A percentile compares a stretch with the other conserved stretches of the same genome.
These are phyloP conservation scores for Symbiodinium natans DNA, from an alignment of 73 alveolate species.

Conservation along the genomic window DNA sequence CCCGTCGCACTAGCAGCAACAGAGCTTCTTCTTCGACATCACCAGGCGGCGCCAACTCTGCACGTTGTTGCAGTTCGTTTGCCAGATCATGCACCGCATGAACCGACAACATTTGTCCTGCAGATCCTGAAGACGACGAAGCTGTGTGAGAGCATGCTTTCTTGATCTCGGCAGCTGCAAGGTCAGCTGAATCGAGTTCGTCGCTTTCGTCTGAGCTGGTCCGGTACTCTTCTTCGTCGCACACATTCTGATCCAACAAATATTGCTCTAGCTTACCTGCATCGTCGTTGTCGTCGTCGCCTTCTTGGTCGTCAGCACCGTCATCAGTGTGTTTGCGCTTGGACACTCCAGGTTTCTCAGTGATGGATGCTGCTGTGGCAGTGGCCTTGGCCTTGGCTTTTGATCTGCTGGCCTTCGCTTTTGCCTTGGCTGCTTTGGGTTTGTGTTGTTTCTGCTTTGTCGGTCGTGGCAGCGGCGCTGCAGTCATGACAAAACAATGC, in stretches of 20 bases:
- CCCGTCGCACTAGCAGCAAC: background rate
- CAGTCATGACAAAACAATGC: too few relatives aligned
- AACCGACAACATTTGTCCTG: background rate
- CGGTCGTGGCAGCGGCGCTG: background rate
- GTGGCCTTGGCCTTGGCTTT: background rate
- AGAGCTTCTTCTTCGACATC: background rate
- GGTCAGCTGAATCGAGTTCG: too few relatives aligned
- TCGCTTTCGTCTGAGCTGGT: too few relatives aligned
- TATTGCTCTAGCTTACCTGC: background rate
- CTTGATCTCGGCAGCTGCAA: too few relatives aligned
- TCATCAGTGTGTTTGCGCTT: background rate
- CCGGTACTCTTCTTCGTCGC: too few relatives aligned
- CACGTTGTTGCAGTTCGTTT: background rate
- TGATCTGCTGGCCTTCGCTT: background rate
- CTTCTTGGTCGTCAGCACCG: background rate
- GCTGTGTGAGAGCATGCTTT: background rate
- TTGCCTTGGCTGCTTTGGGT: background rate
- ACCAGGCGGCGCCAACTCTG: background rate
- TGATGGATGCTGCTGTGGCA: background rate
- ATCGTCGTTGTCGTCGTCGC: background rate
- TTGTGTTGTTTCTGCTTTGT: background rate
- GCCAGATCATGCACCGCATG: background rate
- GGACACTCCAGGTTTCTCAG: too few relatives aligned
- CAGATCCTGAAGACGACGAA: background rate
- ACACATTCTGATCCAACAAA: too few relatives aligned